phyloP scores from a whole-genome alignment of 2,329 filamentous ascomycete species.

The Sphaerostilbella broomeana region DNA sequence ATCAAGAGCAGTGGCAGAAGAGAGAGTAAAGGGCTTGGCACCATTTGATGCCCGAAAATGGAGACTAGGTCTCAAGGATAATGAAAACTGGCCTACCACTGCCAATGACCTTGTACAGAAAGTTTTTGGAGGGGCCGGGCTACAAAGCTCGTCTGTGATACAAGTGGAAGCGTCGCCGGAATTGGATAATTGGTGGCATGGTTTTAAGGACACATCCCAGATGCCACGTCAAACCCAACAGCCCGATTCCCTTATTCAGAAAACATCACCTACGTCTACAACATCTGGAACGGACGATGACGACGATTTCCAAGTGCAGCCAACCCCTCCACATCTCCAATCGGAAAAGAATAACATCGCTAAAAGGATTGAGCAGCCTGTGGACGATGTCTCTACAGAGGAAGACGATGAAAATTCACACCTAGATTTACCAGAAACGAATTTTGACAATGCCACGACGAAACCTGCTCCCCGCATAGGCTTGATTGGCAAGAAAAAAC shows the following conservation, averaged over 20 bases:
- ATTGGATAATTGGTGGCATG: constrained; percentile 45
- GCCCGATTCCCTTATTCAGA: constrained; percentile 9
- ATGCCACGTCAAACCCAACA: constrained; percentile 17
- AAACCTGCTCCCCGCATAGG: constrained; percentile 26
- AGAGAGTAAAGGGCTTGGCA: constrained; percentile 45
- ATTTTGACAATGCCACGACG: constrained; percentile 16
- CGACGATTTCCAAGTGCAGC: constrained; percentile 47
- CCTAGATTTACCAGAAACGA: no score
- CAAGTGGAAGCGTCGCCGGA: constrained; percentile 27
- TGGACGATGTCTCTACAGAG: constrained; percentile 28
- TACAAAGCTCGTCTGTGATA: constrained; percentile 25
- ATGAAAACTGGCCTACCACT: constrained; percentile 24
- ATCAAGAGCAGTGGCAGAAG: constrained; percentile 38
- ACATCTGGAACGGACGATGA: constrained; percentile 31
- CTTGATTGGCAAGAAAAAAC: constrained; percentile 29
- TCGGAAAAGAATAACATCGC: constrained; percentile 20
- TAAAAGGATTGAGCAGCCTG: constrained; percentile 11
- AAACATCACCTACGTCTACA: constrained; percentile 14
- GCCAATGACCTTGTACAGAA: constrained; percentile 31
- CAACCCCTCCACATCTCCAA: constrained; percentile 36
- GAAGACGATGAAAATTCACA: constrained; percentile 27
- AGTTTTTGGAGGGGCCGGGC: constrained; percentile 34
- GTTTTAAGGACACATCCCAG: constrained; percentile 29
- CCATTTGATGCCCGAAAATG: constrained; percentile 39
- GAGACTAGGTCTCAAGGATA: constrained; percentile 23